Conservation (phyloP, 345 rosid species). For the Orychophragmus violaceus region DNA sequence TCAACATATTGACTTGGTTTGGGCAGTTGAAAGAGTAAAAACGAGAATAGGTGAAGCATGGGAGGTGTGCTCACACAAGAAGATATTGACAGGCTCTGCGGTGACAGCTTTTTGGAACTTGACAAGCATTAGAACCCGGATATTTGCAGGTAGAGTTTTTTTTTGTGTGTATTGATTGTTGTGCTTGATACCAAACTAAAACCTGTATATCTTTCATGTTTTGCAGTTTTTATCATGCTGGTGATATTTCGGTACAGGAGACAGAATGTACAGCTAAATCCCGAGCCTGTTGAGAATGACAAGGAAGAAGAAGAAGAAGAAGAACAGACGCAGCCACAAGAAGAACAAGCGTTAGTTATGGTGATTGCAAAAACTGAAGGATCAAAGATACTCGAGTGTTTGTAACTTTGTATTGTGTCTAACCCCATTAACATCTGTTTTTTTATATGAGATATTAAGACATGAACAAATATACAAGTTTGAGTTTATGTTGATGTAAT, state of each 20-base stretch:
- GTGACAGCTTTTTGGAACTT: conserved; percentile 80
- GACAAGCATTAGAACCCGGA: conserved; percentile 61
- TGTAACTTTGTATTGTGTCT: neutral
- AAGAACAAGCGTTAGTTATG: conserved; percentile 17
- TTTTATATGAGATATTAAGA: too few relatives aligned
- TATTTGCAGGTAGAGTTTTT: conserved; percentile 58
- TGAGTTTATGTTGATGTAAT: neutral
- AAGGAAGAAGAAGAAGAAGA: too few relatives aligned
- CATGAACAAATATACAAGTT: too few relatives aligned
- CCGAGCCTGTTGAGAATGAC: conserved; percentile 27
- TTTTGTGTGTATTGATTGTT: too few relatives aligned
- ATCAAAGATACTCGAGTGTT: conserved; percentile 6
- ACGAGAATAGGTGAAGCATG: conserved; percentile 46
- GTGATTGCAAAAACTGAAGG: conserved; percentile 23
- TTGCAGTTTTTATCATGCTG: conserved; percentile 70
- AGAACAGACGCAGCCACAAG: neutral
- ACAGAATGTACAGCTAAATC: conserved; percentile 37
- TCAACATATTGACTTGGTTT: neutral
- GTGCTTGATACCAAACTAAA: neutral
- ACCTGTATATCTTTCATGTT: neutral
- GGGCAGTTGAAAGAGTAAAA: conserved; percentile 50
- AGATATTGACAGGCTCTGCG: conserved; percentile 70
- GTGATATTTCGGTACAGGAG: conserved; percentile 61
- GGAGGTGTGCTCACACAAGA: conserved; percentile 79
- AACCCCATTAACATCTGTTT: too few relatives aligned